A percentile compares a stretch with the other conserved stretches of the same genome.
phyloP scores from a whole-genome alignment of 768 basidiomycete genomes.

The Boletellus ananas region DNA sequence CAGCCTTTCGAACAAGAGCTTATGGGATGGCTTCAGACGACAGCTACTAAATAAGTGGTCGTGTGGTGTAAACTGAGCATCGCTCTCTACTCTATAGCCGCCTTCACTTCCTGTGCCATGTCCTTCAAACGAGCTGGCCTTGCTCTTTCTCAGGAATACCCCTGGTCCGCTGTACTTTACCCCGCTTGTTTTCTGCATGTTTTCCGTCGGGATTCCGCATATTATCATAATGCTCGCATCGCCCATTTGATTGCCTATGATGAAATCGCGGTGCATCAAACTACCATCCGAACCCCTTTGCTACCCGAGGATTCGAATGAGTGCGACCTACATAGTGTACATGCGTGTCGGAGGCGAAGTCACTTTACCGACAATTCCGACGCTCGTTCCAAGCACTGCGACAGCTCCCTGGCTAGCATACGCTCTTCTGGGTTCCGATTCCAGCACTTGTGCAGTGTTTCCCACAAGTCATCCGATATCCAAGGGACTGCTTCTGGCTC shows the following conservation, averaged over 20 bases:
- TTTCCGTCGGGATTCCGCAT: constrained; percentile 35
- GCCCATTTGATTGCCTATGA: constrained; percentile 25
- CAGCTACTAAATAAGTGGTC: constrained; percentile 30
- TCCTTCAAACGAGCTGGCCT: constrained; percentile 35
- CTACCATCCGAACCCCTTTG: too few relatives aligned
- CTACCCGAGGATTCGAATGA: not conserved
- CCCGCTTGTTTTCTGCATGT: constrained; percentile 32
- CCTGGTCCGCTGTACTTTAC: constrained; percentile 41
- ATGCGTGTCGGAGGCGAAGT: not conserved
- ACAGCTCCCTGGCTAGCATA: constrained; percentile 40
- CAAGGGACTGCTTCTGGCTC: constrained; percentile 31
- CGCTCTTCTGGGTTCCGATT: constrained; percentile 33
- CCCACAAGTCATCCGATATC: constrained; percentile 49
- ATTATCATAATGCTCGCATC: constrained; percentile 39
- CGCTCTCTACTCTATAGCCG: constrained; percentile 1
- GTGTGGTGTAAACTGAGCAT: constrained; percentile 13
- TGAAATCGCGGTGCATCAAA: too few relatives aligned
- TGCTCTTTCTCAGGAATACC: constrained; percentile 34
- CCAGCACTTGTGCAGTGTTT: constrained; percentile 47
- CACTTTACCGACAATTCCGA: constrained; percentile 3
- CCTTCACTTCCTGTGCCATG: constrained; percentile 8
- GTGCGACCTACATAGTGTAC: constrained; percentile 1
- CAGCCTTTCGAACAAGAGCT: constrained; percentile 35
- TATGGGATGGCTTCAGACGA: constrained; percentile 36
- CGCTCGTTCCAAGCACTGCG: constrained; percentile 7